Base-by-base conservation (phyloP, 192 early-diverging fungal species). In the Spizellomyces sp. region DNA sequence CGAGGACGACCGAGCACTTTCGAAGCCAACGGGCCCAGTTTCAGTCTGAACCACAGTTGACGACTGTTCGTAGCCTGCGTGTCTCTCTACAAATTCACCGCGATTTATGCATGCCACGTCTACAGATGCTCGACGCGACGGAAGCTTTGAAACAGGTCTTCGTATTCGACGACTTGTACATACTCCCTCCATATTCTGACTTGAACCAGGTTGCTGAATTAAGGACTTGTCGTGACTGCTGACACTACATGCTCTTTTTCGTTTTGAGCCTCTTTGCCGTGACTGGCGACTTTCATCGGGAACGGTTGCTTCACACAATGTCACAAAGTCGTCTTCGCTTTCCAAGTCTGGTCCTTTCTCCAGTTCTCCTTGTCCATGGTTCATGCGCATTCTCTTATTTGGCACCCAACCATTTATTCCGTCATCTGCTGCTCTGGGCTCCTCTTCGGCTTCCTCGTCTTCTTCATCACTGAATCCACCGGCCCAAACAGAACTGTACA, bases 401-500 rank as follows among this genome's bases (percentile, higher is more conserved):
- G 70, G 47, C 44, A 45, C 36, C 62, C 70, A 64, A 19, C 45
- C 50, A 8, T 27, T 17, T 5, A 62, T 56, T 27, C 55, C 62
- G 45, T 64, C 70, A 64, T 42, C 50, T 0, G 70, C 46, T 42
- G 61, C 60, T 50, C 21, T 14, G 47, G 21, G 19, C 41, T 21
- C 66, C 8, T 15, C 27, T 21, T 58, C 66, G 17, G 55, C 50
- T 8, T 63, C 76, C 15, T 58, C 46, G 47, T 46, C 44, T 14
- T 72, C 64, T 5, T 43, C 62, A 14, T 41, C 43, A 15, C 21
- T 15, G 42, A 58, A 17, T 69, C 56, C 21, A 71, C 50, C 22
- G 74, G 60, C 45, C 70, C 47, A 52, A 50, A 72, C 47, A 0
- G 62, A 64, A 12, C 64, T 55, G 17, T 58, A 66, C 47, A 64